Conservation (phyloP, 2,329 filamentous ascomycete genomes). For the Pestalotiopsis sp. region DNA sequence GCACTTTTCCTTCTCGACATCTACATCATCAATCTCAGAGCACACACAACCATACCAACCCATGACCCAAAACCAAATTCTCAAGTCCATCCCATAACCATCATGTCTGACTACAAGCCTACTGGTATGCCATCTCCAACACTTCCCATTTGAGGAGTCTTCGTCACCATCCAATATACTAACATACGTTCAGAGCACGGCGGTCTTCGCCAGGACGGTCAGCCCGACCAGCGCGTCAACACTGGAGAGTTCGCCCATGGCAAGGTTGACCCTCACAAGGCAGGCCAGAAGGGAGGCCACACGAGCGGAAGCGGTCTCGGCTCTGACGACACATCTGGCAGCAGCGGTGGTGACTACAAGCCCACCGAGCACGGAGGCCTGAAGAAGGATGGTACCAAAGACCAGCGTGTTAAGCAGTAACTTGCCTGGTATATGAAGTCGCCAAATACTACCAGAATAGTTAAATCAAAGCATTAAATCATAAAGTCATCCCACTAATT, state of each 20-base stretch:
- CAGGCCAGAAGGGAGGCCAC: conserved; percentile 40
- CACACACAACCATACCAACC: neutral
- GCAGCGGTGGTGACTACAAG: conserved; percentile 10
- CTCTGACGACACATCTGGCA: neutral
- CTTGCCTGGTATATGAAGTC: too few species aligned
- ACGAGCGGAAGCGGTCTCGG: conserved; percentile 15
- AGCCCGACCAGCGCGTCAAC: conserved; percentile 42
- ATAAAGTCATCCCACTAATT: too few species aligned
- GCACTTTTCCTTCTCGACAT: neutral
- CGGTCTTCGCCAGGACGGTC: conserved; percentile 44
- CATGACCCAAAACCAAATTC: neutral
- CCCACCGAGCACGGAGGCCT: neutral
- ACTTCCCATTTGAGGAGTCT: neutral
- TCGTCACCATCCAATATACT: neutral
- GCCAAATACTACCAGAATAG: too few species aligned
- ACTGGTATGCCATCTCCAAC: conserved; percentile 6
- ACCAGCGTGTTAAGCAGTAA: neutral
- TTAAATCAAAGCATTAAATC: too few species aligned
- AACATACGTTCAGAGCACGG: conserved; percentile 36
- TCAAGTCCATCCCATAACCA: conserved; percentile 7
- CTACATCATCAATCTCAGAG: too few species aligned
- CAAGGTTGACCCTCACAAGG: conserved; percentile 42
- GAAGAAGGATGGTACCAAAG: neutral
- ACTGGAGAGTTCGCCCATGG: conserved; percentile 44
- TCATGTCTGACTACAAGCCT: conserved; percentile 33